A percentile compares a stretch with the other conserved stretches of the same genome.
Conservation (phyloP, 1,284 basidiomycete genomes). For the Omphalotus olearius region DNA sequence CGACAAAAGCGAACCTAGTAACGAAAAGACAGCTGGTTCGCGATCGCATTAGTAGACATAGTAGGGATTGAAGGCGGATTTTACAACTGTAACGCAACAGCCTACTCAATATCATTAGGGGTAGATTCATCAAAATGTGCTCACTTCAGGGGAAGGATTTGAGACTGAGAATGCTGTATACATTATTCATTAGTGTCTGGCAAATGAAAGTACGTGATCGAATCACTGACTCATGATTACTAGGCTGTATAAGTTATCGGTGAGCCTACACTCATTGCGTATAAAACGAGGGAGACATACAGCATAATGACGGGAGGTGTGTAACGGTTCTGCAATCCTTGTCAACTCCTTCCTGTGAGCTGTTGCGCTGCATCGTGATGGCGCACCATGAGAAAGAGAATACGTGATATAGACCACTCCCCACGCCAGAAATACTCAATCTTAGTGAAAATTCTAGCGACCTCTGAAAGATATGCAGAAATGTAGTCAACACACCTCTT, state of each 20-base stretch:
- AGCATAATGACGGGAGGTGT: slow-evolving; percentile 15
- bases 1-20: slow-evolving; percentile 23
- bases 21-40: slow-evolving; percentile 24
- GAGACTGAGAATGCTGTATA: slow-evolving; percentile 22
- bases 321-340: slow-evolving; percentile 31
- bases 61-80: slow-evolving; percentile 21
- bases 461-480: background rate
- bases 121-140: slow-evolving; percentile 8
- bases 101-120: background rate
- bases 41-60: background rate
- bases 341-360: background rate
- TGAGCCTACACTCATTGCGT: background rate
- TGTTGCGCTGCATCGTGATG: background rate
- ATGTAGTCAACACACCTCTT: slow-evolving; percentile 25
- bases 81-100: background rate
- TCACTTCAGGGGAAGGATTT: slow-evolving; percentile 23
- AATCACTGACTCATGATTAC: slow-evolving; percentile 12
- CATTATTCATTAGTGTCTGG: background rate
- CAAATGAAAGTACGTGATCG: background rate
- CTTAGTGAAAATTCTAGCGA: slow-evolving; percentile 17
- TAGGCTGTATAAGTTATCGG: slow-evolving; percentile 19
- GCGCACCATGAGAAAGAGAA: slow-evolving; percentile 31
- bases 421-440: slow-evolving; percentile 34
- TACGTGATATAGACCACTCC: slow-evolving; percentile 27
- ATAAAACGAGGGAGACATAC: slow-evolving; percentile 3